Percentiles rank a stretch among this genome's conserved stretches.
phyloP scores from a whole-genome alignment of 176 grass and related monocot species.

The Pontederia crassipes region DNA sequence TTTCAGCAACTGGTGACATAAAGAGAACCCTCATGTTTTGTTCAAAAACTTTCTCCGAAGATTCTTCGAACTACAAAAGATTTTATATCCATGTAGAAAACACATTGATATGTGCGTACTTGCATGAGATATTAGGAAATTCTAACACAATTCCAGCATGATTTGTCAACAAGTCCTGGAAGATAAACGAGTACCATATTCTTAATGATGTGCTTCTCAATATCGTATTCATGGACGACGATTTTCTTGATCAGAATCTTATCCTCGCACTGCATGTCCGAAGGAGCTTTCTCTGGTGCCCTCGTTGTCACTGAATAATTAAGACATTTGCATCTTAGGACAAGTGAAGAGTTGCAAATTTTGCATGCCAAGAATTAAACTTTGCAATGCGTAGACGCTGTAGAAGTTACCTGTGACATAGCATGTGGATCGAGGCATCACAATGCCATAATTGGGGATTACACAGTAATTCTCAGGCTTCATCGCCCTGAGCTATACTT shows the following conservation, averaged over 20 bases:
- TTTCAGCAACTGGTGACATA: background rate
- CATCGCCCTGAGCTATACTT: constrained; percentile 26
- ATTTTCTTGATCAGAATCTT: constrained; percentile 33
- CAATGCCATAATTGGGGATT: constrained; percentile 25
- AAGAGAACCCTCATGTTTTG: constrained; percentile 22
- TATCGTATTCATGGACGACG: background rate
- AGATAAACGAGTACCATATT: constrained; percentile 21
- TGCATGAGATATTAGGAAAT: too few species aligned
- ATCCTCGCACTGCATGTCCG: constrained; percentile 38
- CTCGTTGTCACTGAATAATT: constrained; percentile 28
- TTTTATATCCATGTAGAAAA: too few species aligned
- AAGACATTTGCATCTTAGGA: background rate
- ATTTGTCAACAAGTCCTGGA: background rate
- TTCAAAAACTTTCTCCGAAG: background rate
- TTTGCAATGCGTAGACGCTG: background rate
- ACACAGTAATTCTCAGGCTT: constrained; percentile 39
- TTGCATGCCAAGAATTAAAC: constrained; percentile 5
- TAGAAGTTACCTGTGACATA: constrained; percentile 25
- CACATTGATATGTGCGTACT: too few species aligned
- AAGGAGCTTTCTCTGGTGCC: constrained; percentile 26
- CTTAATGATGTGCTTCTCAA: constrained; percentile 18
- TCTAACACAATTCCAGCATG: too few species aligned
- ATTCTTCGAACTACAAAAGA: too few species aligned
- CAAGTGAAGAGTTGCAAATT: background rate
- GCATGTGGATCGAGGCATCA: constrained; percentile 27